Evolutionary conservation across 2,329 filamentous ascomycete species (phyloP).

Genomic region (Graphilbum fragrans): DNA sequence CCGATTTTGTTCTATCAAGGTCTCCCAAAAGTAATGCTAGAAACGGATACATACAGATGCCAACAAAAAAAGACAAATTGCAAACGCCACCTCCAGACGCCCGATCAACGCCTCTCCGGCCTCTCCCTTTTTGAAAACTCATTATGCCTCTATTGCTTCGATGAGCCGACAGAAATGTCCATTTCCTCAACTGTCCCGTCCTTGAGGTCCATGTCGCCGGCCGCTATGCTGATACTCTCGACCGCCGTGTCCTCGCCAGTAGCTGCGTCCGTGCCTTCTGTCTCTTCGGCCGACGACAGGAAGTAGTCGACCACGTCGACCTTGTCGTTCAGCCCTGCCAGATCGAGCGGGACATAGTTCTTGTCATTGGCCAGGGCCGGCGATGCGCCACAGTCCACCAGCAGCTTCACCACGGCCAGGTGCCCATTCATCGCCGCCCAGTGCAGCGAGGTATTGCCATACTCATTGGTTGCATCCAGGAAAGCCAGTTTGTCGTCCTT

Average conservation of each 20-base stretch:
- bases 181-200: not conserved
- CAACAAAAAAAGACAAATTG: no score
- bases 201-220: not conserved
- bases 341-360: conserved; percentile 68
- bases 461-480: conserved; percentile 60
- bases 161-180: not conserved
- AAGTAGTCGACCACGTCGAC: conserved; percentile 52
- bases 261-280: conserved; percentile 11
- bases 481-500: conserved; percentile 34
- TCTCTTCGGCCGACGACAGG: conserved; percentile 27
- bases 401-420: conserved; percentile 62
- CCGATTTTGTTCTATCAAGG: no score
- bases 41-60: no score
- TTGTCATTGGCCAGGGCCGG: conserved; percentile 69
- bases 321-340: conserved; percentile 61
- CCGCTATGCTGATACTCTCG: not conserved
- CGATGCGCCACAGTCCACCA: conserved; percentile 67
- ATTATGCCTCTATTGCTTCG: no score
- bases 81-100: no score
- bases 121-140: no score
- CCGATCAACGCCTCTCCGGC: no score
- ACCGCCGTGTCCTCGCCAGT: not conserved
- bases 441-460: conserved; percentile 84
- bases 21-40: no score
- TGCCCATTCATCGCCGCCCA: conserved; percentile 91